Percentiles rank a stretch among this genome's conserved stretches.
phyloP scores from a whole-genome alignment of 2,329 filamentous ascomycete species.

The Cadophora sp. region DNA sequence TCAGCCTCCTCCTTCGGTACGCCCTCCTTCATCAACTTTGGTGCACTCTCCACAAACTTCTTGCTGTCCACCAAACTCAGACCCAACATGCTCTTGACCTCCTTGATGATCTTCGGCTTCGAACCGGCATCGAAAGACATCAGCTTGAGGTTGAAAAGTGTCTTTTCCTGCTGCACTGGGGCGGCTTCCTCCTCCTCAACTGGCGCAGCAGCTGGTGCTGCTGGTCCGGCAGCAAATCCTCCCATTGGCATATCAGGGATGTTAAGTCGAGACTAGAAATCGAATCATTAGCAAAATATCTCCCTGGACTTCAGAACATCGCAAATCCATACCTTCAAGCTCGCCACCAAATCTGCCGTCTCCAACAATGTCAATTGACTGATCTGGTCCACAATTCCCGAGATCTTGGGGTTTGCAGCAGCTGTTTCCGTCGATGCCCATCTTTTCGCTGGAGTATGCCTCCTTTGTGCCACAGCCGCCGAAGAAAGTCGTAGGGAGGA shows the following conservation, averaged over 20 bases:
- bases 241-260: constrained; percentile 97
- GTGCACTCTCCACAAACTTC: constrained; percentile 99
- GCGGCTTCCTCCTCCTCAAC: constrained; percentile 87
- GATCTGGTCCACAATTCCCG: constrained; percentile 96
- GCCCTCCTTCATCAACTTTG: constrained; percentile 98
- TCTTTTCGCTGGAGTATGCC: constrained; percentile 66
- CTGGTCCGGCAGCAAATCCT: constrained; percentile 78
- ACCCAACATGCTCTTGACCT: constrained; percentile 95
- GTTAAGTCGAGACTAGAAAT: constrained; percentile 81
- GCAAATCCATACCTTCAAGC: constrained; percentile 77
- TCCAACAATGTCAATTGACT: constrained; percentile 97
- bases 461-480: constrained; percentile 52
- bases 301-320: neutral
- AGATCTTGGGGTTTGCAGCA: constrained; percentile 85
- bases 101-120: constrained; percentile 99
- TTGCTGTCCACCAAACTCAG: constrained; percentile 98
- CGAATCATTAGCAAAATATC: constrained; percentile 29
- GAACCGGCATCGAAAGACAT: constrained; percentile 83
- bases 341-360: constrained; percentile 93
- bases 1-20: constrained; percentile 99
- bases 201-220: constrained; percentile 64
- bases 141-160: constrained; percentile 95
- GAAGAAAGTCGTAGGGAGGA: constrained; percentile 54
- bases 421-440: constrained; percentile 85
- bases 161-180: constrained; percentile 91